Evolutionary conservation across 495 filamentous ascomycete genomes (phyloP).

Genomic region (Hyaloscypha hepaticicola): DNA sequence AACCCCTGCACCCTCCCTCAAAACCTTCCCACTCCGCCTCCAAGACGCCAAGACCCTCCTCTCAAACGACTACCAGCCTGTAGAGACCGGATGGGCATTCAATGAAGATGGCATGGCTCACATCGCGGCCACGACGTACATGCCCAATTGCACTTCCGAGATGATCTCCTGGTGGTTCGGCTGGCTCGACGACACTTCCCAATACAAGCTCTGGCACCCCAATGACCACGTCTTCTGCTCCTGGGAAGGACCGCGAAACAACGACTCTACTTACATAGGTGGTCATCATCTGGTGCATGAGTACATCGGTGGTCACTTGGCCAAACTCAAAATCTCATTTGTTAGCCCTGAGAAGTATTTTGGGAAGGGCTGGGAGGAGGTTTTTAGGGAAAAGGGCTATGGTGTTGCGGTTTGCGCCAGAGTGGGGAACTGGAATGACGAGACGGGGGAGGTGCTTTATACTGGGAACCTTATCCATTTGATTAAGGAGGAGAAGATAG

Average conservation of each 20-base stretch:
- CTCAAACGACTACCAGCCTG: neutral
- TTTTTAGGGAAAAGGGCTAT: slow-evolving; percentile 2
- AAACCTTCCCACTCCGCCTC: neutral
- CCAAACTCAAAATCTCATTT: slow-evolving; percentile 3
- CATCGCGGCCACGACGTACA: slow-evolving; percentile 12
- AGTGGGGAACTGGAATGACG: slow-evolving; percentile 5
- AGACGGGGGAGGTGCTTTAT: slow-evolving; percentile 3
- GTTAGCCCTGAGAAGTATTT: slow-evolving; percentile 5
- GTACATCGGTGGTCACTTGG: slow-evolving; percentile 8
- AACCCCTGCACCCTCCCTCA: no score
- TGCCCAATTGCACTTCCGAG: slow-evolving; percentile 4
- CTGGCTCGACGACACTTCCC: neutral
- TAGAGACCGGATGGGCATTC: neutral
- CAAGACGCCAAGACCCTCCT: neutral
- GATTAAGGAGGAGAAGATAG: slow-evolving; percentile 13
- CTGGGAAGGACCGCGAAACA: slow-evolving; percentile 15
- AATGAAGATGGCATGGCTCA: slow-evolving; percentile 9
- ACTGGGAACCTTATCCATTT: slow-evolving; percentile 8
- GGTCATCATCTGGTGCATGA: slow-evolving; percentile 14
- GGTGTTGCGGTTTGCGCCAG: neutral
- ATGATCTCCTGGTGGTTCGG: slow-evolving; percentile 20
- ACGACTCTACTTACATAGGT: slow-evolving; percentile 15
- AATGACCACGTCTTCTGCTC: slow-evolving; percentile 4
- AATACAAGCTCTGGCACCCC: slow-evolving; percentile 21
- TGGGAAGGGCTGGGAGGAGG: slow-evolving; percentile 1